Evolutionary conservation across 371 early-diverging fungal species (phyloP).

Genomic region (Quaeritorhiza haematococci): DNA sequence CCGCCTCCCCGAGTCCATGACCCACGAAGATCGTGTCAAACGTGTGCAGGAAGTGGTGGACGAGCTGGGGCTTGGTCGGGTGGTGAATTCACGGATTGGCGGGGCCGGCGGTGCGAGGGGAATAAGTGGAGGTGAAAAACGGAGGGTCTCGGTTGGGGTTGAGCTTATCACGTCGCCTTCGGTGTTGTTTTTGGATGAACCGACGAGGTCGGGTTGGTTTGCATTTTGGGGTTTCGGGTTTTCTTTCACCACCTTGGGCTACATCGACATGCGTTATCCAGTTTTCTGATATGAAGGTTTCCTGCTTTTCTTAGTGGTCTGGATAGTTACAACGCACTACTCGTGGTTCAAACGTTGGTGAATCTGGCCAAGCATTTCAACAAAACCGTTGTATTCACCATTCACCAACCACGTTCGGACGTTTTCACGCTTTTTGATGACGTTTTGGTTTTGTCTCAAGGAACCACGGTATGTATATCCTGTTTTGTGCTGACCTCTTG

Average conservation of each 20-base stretch:
- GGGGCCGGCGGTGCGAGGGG: slow-evolving; percentile 46
- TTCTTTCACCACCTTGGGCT: too few species aligned
- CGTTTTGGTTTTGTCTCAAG: slow-evolving; percentile 77
- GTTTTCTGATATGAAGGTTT: neutral
- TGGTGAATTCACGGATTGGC: slow-evolving; percentile 64
- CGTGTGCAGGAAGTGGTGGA: slow-evolving; percentile 65
- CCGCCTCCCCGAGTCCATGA: slow-evolving; percentile 63
- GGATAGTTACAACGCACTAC: slow-evolving; percentile 77
- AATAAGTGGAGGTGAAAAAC: slow-evolving; percentile 91
- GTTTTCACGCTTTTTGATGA: slow-evolving; percentile 90
- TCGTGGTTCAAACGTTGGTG: slow-evolving; percentile 82
- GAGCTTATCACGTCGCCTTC: slow-evolving; percentile 71
- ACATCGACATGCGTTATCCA: slow-evolving; percentile 7
- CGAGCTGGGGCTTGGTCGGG: slow-evolving; percentile 61
- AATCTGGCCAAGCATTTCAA: slow-evolving; percentile 74
- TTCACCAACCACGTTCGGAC: slow-evolving; percentile 94
- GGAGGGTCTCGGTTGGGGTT: slow-evolving; percentile 88
- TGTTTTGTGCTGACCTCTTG: too few species aligned
- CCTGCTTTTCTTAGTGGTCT: too few species aligned
- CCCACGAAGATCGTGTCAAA: slow-evolving; percentile 38
- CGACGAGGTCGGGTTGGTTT: slow-evolving; percentile 68
- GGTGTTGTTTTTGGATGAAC: slow-evolving; percentile 78
- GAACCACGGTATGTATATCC: slow-evolving; percentile 59
- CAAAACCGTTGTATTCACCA: slow-evolving; percentile 91
- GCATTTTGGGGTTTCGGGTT: neutral